These are phyloP conservation scores for Syzygium jambos DNA, from an alignment of 345 rosid genomes.

Conservation along the genomic window DNA sequence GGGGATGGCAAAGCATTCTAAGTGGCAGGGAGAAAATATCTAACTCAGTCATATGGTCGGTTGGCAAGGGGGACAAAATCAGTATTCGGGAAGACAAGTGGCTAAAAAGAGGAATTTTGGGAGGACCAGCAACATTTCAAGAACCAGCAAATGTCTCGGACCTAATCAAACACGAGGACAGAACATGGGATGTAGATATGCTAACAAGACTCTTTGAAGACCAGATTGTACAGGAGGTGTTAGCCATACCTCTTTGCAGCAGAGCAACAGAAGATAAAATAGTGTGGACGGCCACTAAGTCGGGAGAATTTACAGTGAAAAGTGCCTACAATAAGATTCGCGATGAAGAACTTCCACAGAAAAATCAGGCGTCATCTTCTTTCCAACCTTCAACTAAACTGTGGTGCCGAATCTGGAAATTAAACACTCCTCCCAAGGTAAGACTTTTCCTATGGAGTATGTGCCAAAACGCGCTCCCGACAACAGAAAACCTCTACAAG, in stretches of 20 bases:
- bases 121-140: background rate
- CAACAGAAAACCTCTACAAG: too few relatives aligned
- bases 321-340: background rate
- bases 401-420: too few relatives aligned
- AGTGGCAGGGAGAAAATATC: background rate
- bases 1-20: background rate
- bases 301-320: rapidly evolving
- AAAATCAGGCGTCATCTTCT: too few relatives aligned
- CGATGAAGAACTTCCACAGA: too few relatives aligned
- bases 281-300: background rate
- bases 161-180: too few relatives aligned
- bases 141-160: background rate
- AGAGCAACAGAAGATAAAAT: background rate
- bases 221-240: background rate
- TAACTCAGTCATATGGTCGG: background rate
- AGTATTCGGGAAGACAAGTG: background rate
- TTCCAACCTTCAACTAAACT: too few relatives aligned
- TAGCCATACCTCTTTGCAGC: background rate
- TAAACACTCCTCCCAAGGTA: too few relatives aligned
- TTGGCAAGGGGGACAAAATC: background rate
- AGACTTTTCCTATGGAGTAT: too few relatives aligned
- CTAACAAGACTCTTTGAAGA: background rate
- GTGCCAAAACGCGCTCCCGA: too few relatives aligned
- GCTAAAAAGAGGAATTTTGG: background rate
- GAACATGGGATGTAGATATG: background rate